Evolutionary conservation across 805 yeast genomes (phyloP), one percentile per base, ranked within the genome.

Genomic region (Candida ortonii): DNA sequence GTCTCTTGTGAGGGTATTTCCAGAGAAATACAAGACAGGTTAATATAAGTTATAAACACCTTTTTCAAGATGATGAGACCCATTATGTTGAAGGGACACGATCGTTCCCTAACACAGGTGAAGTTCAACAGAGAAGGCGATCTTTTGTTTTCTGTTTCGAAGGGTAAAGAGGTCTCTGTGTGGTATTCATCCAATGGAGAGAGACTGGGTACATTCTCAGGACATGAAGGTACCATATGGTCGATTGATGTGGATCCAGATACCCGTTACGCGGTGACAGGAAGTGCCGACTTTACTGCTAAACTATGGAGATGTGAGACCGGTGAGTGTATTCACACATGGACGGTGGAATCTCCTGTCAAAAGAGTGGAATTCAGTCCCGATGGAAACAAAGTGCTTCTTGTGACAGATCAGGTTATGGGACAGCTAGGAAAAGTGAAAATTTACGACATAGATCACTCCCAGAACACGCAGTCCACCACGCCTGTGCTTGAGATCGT

Each of bases 131-230:
- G 78, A 44, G 97, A 94, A 56, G 99, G 99, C 28, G 99, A 93
- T 62, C 65, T 93, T 49, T 73, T 93, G 38, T 82, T 93, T 59
- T 80, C 97, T 8, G 89, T 86, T 25, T 87, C 96, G 46, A 88
- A 93, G 64, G 98, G 93, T 73, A 73, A 75, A 51, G 77, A 80
- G 34, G 95, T 94, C 2, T 81, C 89, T 29, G 81, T 90, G 43
- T 94, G 97, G 97, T 93, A 76, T 64, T 78, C 97, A 19, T 80
- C 84, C 44, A 90, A 89, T 61, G 99, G 99, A 53, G 98, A 93
- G 67, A 78, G 97, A 62, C 65, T 93, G 39, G 99, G 98, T 32
- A 93, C 99, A 41, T 76, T 86, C 49, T 78, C 65, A 26, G 89
- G 89, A 7, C 97, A 93, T 62, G 72, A 73, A 39, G 98, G 98